Evolutionary conservation across 164 flowering plant species (phyloP).

Genomic region (Nymphaea thermarum): DNA sequence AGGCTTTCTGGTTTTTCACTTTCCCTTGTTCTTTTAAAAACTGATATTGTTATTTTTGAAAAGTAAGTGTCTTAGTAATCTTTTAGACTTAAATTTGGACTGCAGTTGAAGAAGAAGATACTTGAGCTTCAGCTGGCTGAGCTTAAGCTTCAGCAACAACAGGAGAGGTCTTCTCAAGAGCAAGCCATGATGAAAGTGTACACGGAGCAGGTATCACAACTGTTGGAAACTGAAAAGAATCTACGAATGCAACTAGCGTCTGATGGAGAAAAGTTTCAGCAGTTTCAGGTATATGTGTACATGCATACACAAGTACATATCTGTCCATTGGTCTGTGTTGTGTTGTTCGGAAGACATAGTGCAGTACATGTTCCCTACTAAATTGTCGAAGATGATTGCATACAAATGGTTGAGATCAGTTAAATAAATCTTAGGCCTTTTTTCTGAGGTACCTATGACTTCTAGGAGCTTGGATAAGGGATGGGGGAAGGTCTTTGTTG

Average conservation of each 20-base stretch:
- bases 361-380: no score
- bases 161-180: conserved; percentile 71
- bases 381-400: no score
- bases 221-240: conserved; percentile 78
- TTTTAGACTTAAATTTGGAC: not conserved
- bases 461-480: no score
- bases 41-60: not conserved
- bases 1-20: no score
- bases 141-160: conserved; percentile 70
- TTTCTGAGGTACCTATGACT: no score
- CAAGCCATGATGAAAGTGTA: conserved; percentile 76
- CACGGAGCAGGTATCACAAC: conserved; percentile 82
- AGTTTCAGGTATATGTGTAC: conserved; percentile 51
- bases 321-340: no score
- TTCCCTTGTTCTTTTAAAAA: not conserved
- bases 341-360: no score
- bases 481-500: no score
- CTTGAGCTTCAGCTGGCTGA: conserved; percentile 90
- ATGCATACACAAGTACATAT: no score
- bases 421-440: no score
- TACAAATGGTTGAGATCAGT: no score
- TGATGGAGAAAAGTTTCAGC: conserved; percentile 95
- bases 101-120: conserved; percentile 79
- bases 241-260: conserved; percentile 71
- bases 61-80: not conserved